A percentile compares a stretch with the other conserved stretches of the same genome.
Conservation (phyloP, 2,329 filamentous ascomycete genomes). For the Trichoderma simmonsii region DNA sequence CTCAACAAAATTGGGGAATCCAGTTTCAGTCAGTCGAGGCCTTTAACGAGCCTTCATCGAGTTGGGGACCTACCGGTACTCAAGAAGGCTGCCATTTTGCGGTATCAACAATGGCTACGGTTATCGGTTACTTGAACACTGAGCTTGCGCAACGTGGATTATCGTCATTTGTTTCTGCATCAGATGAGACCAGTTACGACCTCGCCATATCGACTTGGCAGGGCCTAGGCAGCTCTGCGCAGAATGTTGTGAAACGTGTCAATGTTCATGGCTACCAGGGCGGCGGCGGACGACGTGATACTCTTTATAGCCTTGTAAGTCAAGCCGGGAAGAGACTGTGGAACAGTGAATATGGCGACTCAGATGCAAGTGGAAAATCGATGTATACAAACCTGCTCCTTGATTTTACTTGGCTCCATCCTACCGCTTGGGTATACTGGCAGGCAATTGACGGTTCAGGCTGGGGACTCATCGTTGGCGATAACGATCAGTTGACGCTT, state of each 20-base stretch:
- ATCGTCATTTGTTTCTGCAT: not conserved
- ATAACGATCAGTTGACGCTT: conserved; percentile 2
- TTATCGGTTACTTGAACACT: not conserved
- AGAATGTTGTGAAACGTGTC: not conserved
- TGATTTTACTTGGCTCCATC: conserved; percentile 2
- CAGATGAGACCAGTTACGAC: conserved; percentile 2
- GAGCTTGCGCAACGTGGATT: not conserved
- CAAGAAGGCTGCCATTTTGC: conserved; percentile 9
- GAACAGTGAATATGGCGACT: not conserved
- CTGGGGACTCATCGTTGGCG: conserved; percentile 3
- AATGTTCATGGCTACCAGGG: conserved; percentile 9
- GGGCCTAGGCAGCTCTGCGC: not conserved
- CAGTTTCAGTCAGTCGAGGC: conserved; percentile 8
- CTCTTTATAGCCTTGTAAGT: not conserved
- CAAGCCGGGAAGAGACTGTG: not conserved
- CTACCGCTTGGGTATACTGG: conserved; percentile 12
- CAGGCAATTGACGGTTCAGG: not conserved
- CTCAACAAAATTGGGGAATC: not conserved
- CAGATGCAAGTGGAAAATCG: not conserved
- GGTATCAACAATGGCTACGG: not conserved
- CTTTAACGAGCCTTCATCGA: conserved; percentile 1
- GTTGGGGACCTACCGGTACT: not conserved
- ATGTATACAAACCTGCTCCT: conserved; percentile 1
- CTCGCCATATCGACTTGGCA: not conserved
- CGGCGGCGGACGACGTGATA: not conserved